Conservation (phyloP, 2,329 filamentous ascomycete genomes). For the Salinomyces thailandicus region DNA sequence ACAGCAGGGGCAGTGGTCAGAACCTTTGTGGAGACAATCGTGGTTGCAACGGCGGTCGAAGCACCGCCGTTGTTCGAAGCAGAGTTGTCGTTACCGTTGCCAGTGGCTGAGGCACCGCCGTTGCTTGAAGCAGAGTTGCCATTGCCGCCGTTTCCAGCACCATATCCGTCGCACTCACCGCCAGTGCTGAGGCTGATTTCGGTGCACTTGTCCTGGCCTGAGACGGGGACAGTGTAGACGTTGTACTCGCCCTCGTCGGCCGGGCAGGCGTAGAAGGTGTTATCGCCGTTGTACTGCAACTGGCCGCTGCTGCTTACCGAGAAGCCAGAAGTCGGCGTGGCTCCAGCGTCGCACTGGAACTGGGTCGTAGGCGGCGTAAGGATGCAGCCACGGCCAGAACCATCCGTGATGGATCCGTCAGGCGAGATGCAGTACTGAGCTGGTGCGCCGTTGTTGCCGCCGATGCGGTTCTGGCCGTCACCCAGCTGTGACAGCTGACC, state of each 20-base stretch:
- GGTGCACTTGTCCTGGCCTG: slow-evolving; percentile 12
- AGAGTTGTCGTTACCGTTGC: too few relatives aligned
- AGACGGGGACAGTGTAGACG: slow-evolving; percentile 14
- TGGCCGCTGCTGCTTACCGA: slow-evolving; percentile 26
- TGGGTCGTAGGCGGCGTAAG: slow-evolving; percentile 50
- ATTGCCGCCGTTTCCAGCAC: not conserved
- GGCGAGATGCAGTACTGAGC: slow-evolving; percentile 45
- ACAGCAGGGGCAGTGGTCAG: too few relatives aligned
- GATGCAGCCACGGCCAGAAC: slow-evolving; percentile 49
- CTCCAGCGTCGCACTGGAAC: slow-evolving; percentile 51
- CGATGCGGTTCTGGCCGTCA: slow-evolving; percentile 45
- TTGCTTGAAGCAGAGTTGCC: too few relatives aligned
- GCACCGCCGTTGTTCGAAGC: too few relatives aligned
- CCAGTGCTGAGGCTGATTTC: slow-evolving; percentile 12
- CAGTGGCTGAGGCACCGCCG: too few relatives aligned
- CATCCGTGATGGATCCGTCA: slow-evolving; percentile 43
- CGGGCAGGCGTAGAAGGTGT: slow-evolving; percentile 50
- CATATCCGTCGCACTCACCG: slow-evolving; percentile 10
- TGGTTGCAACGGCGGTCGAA: too few relatives aligned
- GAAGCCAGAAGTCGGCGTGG: slow-evolving; percentile 44
- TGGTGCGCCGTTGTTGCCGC: slow-evolving; percentile 28
- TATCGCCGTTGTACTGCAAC: slow-evolving; percentile 37
- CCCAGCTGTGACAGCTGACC: slow-evolving; percentile 1
- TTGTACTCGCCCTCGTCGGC: slow-evolving; percentile 6
- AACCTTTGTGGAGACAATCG: too few relatives aligned